Conservation (phyloP, 2,329 filamentous ascomycete species). For the Colletotrichum sublineola region DNA sequence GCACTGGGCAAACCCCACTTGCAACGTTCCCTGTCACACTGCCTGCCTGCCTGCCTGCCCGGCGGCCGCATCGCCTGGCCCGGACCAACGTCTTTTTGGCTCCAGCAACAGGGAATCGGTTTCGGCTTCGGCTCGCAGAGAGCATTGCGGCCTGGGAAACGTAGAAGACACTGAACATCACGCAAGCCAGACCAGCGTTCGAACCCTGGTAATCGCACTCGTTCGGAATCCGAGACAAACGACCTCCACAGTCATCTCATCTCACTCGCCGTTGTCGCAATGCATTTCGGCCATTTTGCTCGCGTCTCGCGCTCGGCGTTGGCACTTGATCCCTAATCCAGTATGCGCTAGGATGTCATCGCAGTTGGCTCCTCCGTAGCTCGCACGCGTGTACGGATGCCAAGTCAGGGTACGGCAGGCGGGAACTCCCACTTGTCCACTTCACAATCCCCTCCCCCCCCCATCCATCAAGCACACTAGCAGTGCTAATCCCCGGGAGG, state of each 20-base stretch:
- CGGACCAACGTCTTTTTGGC: conserved; percentile 5
- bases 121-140: neutral
- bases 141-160: neutral
- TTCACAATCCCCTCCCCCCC: neutral
- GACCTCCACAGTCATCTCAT: conserved; percentile 34
- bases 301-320: conserved; percentile 33
- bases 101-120: conserved; percentile 7
- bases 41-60: neutral
- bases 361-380: neutral
- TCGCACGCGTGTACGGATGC: conserved; percentile 6
- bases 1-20: neutral
- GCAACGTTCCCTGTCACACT: neutral
- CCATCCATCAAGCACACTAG: neutral
- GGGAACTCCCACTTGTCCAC: conserved; percentile 36
- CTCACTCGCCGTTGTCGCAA: conserved; percentile 13
- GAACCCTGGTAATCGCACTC: conserved; percentile 12
- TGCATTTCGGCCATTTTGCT: conserved; percentile 23
- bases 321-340: neutral
- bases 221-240: conserved; percentile 35
- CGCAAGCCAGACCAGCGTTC: conserved; percentile 31
- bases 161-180: conserved; percentile 11
- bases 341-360: conserved; percentile 7
- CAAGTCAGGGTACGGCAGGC: conserved; percentile 29
- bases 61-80: conserved; percentile 3
- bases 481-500: conserved; percentile 22